phyloP scores from a whole-genome alignment of 176 grass and related monocot species.

The Avena insularis region DNA sequence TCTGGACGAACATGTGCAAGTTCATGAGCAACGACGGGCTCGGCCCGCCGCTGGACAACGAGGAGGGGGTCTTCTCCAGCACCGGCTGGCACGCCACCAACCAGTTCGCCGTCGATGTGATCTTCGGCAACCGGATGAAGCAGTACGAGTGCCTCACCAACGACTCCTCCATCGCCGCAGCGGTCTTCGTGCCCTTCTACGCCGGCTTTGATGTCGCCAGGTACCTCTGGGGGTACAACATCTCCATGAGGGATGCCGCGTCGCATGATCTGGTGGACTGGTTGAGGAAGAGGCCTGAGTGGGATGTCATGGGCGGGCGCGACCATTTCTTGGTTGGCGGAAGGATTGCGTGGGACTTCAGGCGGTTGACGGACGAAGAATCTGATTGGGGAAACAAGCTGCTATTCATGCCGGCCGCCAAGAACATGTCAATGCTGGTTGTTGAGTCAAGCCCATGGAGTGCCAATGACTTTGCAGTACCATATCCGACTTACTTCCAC shows the following conservation, averaged over 20 bases:
- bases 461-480: conserved; percentile 89
- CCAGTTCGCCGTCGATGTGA: conserved; percentile 89
- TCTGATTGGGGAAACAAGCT: conserved; percentile 94
- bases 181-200: conserved; percentile 96
- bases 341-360: conserved; percentile 98
- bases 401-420: conserved; percentile 81
- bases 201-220: conserved; percentile 89
- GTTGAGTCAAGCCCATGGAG: conserved; percentile 97
- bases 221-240: conserved; percentile 93
- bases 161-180: conserved; percentile 79
- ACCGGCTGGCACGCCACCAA: conserved; percentile 95
- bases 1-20: conserved; percentile 98
- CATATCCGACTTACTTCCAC: conserved; percentile 96
- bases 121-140: conserved; percentile 95
- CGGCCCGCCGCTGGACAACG: conserved; percentile 74
- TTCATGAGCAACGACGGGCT: conserved; percentile 92
- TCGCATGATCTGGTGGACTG: conserved; percentile 92
- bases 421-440: conserved; percentile 97
- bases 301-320: conserved; percentile 87
- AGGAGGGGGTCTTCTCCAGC: conserved; percentile 83
- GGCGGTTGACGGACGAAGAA: conserved; percentile 69
- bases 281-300: conserved; percentile 81
- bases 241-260: conserved; percentile 68
- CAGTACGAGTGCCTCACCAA: conserved; percentile 95
- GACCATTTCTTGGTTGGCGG: conserved; percentile 95